Percentiles rank a stretch among this genome's conserved stretches.
phyloP scores from a whole-genome alignment of 106 monocot genomes.

The Acorus gramineus region DNA sequence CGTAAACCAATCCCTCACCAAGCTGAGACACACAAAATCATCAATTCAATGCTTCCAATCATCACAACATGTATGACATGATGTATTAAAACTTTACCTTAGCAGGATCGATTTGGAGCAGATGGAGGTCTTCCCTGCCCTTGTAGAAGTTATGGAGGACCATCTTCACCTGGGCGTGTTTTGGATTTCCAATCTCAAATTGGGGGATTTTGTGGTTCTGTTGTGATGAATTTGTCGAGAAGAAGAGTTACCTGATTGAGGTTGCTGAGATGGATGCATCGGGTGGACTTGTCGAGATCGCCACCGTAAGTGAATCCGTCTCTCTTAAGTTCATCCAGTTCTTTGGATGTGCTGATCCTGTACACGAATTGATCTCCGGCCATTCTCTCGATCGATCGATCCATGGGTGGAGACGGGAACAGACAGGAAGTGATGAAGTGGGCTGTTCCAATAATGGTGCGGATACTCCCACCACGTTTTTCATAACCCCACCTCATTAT shows the following conservation, averaged over 20 bases:
- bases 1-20: conserved; percentile 69
- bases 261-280: conserved; percentile 71
- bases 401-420: background rate
- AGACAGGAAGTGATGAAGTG: no score
- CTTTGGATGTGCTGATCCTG: conserved; percentile 56
- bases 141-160: conserved; percentile 42
- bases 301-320: conserved; percentile 46
- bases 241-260: conserved; percentile 43
- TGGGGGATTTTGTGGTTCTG: background rate
- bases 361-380: conserved; percentile 40
- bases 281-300: conserved; percentile 54
- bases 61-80: background rate
- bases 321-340: conserved; percentile 67
- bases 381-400: background rate
- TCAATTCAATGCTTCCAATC: background rate
- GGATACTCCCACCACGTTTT: no score
- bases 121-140: conserved; percentile 54
- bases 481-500: no score
- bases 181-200: background rate
- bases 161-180: conserved; percentile 55
- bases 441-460: no score
- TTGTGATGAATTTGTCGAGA: background rate
- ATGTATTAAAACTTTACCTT: conserved; percentile 34
- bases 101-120: conserved; percentile 46
- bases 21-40: conserved; percentile 25